These are phyloP conservation scores for Cryptococcus deneoformans DNA, from an alignment of 1,284 basidiomycete species.

Conservation along the genomic window DNA sequence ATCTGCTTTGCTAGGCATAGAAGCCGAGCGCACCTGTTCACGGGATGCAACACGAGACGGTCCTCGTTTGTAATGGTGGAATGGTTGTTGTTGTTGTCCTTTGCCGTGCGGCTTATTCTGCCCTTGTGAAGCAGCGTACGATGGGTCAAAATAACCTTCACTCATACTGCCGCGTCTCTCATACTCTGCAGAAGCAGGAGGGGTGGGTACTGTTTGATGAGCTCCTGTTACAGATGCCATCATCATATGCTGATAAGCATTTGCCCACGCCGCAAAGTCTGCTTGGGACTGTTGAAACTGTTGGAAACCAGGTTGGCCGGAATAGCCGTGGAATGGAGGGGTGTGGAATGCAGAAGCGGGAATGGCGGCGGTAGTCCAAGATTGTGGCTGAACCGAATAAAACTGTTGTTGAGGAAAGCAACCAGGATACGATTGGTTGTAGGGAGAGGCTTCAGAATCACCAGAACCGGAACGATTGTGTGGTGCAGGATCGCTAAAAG, in stretches of 20 bases:
- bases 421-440: slow-evolving; percentile 12
- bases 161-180: slow-evolving; percentile 16
- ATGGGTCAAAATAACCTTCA: slow-evolving; percentile 12
- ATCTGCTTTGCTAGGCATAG: not conserved
- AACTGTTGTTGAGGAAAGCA: slow-evolving; percentile 15
- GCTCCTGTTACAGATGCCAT: slow-evolving; percentile 19
- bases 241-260: slow-evolving; percentile 47
- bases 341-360: slow-evolving; percentile 38
- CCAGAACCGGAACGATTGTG: slow-evolving; percentile 22
- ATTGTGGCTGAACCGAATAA: slow-evolving; percentile 14
- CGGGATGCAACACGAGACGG: slow-evolving; percentile 15
- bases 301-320: slow-evolving; percentile 27
- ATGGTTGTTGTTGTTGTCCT: slow-evolving; percentile 5
- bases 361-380: slow-evolving; percentile 26
- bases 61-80: slow-evolving; percentile 36
- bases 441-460: slow-evolving; percentile 19
- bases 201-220: slow-evolving; percentile 19
- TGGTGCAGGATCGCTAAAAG: slow-evolving; percentile 25
- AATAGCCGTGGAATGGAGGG: slow-evolving; percentile 20
- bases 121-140: slow-evolving; percentile 3
- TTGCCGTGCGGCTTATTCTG: slow-evolving; percentile 3
- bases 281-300: slow-evolving; percentile 36
- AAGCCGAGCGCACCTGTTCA: not conserved
- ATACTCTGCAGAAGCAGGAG: slow-evolving; percentile 15
- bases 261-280: slow-evolving; percentile 46